These are phyloP conservation scores for Halophytophthora polymorphica DNA, from an alignment of 352 stramenopile genomes.

Conservation along the genomic window DNA sequence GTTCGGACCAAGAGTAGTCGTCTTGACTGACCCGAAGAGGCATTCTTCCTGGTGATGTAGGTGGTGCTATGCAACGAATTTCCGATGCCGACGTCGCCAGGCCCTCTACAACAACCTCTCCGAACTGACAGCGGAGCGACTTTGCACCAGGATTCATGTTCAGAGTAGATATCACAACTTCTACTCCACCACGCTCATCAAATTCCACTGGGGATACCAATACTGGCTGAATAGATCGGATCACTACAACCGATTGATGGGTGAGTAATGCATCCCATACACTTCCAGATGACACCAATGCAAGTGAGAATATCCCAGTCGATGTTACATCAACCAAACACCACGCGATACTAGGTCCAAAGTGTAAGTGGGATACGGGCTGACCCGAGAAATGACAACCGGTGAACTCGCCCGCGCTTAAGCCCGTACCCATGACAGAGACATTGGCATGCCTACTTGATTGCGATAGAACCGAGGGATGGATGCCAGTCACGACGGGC, in stretches of 20 bases:
- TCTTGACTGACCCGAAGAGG: slow-evolving; percentile 33
- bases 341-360: slow-evolving; percentile 4
- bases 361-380: slow-evolving; percentile 8
- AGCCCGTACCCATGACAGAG: slow-evolving; percentile 23
- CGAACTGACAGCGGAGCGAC: slow-evolving; percentile 40
- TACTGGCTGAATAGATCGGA: slow-evolving; percentile 22
- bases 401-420: slow-evolving; percentile 17
- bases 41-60: slow-evolving; percentile 17
- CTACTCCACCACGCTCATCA: slow-evolving; percentile 42
- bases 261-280: slow-evolving; percentile 15
- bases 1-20: slow-evolving; percentile 32
- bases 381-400: slow-evolving; percentile 32
- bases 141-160: slow-evolving; percentile 20
- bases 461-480: slow-evolving; percentile 36
- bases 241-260: slow-evolving; percentile 25
- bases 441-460: slow-evolving; percentile 13
- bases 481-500: slow-evolving; percentile 23
- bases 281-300: slow-evolving; percentile 12
- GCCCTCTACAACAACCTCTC: slow-evolving; percentile 14
- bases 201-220: slow-evolving; percentile 25
- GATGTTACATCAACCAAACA: slow-evolving; percentile 34
- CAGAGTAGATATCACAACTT: slow-evolving; percentile 27
- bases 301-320: slow-evolving; percentile 24
- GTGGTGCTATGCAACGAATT: slow-evolving; percentile 31
- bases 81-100: slow-evolving; percentile 23